Evolutionary conservation across 1,284 basidiomycete species (phyloP).

Genomic region (Lignosus rhinocerotis): DNA sequence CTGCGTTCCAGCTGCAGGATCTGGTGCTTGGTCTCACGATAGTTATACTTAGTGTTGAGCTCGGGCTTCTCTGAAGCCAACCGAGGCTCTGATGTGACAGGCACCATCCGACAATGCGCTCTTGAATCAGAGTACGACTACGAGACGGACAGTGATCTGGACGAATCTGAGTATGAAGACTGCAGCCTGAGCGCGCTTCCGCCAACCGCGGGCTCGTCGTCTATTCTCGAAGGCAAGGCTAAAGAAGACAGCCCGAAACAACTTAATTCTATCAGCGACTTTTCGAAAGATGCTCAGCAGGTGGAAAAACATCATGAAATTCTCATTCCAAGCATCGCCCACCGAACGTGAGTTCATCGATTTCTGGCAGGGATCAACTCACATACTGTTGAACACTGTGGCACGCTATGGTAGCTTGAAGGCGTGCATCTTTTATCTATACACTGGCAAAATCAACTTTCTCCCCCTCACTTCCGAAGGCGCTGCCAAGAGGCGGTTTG

Average conservation of each 20-base stretch:
- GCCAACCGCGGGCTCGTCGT: neutral
- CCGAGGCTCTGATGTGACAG: neutral
- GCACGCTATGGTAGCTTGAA: slow-evolving; percentile 13
- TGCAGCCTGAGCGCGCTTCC: neutral
- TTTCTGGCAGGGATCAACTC: neutral
- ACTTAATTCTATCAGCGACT: neutral
- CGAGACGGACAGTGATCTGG: slow-evolving; percentile 30
- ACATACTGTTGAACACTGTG: neutral
- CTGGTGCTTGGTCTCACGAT: neutral
- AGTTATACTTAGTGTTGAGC: slow-evolving; percentile 19
- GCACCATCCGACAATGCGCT: slow-evolving; percentile 6
- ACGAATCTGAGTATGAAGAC: slow-evolving; percentile 21
- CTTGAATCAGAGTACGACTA: slow-evolving; percentile 27
- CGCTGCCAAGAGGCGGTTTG: slow-evolving; percentile 2
- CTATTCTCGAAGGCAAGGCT: slow-evolving; percentile 1
- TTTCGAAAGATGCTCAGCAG: neutral
- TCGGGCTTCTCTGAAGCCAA: slow-evolving; percentile 26
- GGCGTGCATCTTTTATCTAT: slow-evolving; percentile 28
- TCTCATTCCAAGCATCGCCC: slow-evolving; percentile 23
- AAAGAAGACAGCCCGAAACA: neutral
- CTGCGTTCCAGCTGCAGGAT: neutral
- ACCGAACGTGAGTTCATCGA: slow-evolving; percentile 22
- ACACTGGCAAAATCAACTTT: slow-evolving; percentile 27
- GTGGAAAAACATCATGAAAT: slow-evolving; percentile 9
- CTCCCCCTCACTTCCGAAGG: slow-evolving; percentile 22